These are phyloP conservation scores for Pyrenochaeta sp. DNA, from an alignment of 2,329 filamentous ascomycete species.

Conservation along the genomic window DNA sequence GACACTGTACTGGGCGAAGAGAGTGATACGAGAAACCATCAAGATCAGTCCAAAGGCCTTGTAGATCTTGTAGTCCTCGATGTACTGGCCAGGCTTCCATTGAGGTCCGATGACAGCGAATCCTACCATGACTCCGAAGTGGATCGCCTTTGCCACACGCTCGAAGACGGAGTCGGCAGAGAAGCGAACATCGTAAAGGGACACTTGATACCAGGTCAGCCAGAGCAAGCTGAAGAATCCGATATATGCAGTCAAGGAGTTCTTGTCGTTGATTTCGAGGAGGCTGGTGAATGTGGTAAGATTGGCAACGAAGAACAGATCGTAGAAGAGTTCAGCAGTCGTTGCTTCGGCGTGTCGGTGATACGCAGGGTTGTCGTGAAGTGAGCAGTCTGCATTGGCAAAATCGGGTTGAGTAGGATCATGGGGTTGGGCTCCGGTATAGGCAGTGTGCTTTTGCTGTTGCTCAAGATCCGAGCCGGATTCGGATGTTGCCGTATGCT, in stretches of 20 bases:
- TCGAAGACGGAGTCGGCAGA: constrained; percentile 70
- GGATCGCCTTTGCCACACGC: constrained; percentile 63
- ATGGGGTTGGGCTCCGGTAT: constrained; percentile 1
- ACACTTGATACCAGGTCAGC: constrained; percentile 73
- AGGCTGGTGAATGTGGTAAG: constrained; percentile 67
- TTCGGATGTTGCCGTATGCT: background rate
- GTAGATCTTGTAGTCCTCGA: constrained; percentile 53
- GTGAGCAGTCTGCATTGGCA: constrained; percentile 13
- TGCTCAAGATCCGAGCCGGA: constrained; percentile 13
- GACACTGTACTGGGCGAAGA: constrained; percentile 49
- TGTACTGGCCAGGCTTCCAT: constrained; percentile 46
- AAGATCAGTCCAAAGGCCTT: constrained; percentile 47
- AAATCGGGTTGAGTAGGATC: constrained; percentile 16
- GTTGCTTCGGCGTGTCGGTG: constrained; percentile 59
- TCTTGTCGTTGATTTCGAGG: constrained; percentile 62
- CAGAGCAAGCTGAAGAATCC: constrained; percentile 67
- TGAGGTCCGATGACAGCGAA: constrained; percentile 66
- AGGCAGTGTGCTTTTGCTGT: constrained; percentile 4
- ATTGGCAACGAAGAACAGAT: constrained; percentile 67
- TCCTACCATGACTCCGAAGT: constrained; percentile 70
- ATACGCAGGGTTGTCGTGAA: constrained; percentile 36
- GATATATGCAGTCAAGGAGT: constrained; percentile 53
- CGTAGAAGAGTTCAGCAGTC: constrained; percentile 66
- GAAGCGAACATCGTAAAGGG: constrained; percentile 71
- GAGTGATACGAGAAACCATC: constrained; percentile 46